Conservation (phyloP, 305 asterid genomes). For the Fraxinus platypoda region DNA sequence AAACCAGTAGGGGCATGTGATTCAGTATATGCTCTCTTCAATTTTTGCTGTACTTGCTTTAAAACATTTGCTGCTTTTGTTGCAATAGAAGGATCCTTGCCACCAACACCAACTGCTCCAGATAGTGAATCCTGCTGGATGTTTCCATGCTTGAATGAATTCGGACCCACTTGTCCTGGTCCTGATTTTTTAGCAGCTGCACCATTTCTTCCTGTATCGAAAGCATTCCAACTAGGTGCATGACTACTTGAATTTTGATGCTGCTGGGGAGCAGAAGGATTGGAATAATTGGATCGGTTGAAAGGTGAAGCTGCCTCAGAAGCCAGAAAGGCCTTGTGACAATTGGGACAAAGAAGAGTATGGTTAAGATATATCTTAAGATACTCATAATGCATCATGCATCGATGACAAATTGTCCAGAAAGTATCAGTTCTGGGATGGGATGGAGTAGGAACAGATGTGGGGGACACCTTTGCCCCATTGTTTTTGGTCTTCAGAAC, state of each 20-base stretch:
- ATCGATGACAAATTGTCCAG: slow-evolving; percentile 67
- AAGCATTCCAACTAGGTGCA: slow-evolving; percentile 27
- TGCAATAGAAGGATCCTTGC: slow-evolving; percentile 52
- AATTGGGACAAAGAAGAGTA: slow-evolving; percentile 64
- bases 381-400: slow-evolving; percentile 68
- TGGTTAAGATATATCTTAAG: slow-evolving; percentile 51
- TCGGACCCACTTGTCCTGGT: slow-evolving; percentile 27
- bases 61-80: slow-evolving; percentile 58
- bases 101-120: slow-evolving; percentile 33
- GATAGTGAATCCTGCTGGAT: slow-evolving; percentile 40
- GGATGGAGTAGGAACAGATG: slow-evolving; percentile 32
- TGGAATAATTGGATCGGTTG: slow-evolving; percentile 14
- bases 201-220: slow-evolving; percentile 32
- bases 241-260: slow-evolving; percentile 24
- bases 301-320: slow-evolving; percentile 53
- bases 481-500: slow-evolving; percentile 39
- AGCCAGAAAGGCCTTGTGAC: slow-evolving; percentile 59
- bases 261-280: slow-evolving; percentile 15
- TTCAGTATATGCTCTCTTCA: slow-evolving; percentile 56
- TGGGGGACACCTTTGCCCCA: slow-evolving; percentile 28
- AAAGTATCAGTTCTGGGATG: slow-evolving; percentile 51
- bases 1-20: slow-evolving; percentile 33
- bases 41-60: slow-evolving; percentile 57
- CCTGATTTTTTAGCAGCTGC: slow-evolving; percentile 36
- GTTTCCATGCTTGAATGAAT: slow-evolving; percentile 23